Evolutionary conservation across 768 basidiomycete species (phyloP).

Genomic region (Rhodotorula kratochvilovae): DNA sequence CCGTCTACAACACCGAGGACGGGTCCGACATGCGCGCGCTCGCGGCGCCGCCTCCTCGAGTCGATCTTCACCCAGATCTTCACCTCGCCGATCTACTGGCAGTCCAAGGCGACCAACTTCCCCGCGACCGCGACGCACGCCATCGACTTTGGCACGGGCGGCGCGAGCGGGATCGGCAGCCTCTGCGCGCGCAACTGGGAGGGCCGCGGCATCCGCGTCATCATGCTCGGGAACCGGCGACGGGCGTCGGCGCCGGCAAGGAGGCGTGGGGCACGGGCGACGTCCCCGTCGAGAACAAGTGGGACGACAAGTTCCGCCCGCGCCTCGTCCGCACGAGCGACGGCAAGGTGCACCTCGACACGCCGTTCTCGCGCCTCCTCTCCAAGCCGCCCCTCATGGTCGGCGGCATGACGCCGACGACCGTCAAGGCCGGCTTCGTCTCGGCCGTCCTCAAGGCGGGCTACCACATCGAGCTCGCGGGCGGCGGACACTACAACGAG

Average conservation of each 20-base stretch:
- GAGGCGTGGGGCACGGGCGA: conserved; percentile 60
- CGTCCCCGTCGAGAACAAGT: conserved; percentile 77
- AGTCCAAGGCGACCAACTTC: conserved; percentile 74
- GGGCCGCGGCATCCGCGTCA: conserved; percentile 83
- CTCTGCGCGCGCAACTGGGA: conserved; percentile 85
- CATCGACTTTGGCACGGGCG: conserved; percentile 94
- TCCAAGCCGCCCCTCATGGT: conserved; percentile 99
- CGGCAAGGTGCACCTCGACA: conserved; percentile 86
- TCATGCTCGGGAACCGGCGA: conserved; percentile 85
- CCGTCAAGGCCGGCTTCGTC: conserved; percentile 92
- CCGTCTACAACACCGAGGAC: conserved; percentile 88
- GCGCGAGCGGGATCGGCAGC: conserved; percentile 84
- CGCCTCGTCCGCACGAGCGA: conserved; percentile 85
- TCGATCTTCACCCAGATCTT: conserved; percentile 93
- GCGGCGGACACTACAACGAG: conserved; percentile 94
- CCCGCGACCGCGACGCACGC: conserved; percentile 87
- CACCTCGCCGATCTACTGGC: conserved; percentile 85
- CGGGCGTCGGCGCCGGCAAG: conserved; percentile 68
- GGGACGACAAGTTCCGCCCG: conserved; percentile 84
- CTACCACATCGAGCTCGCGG: conserved; percentile 93
- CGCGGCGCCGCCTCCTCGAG: conserved; percentile 67
- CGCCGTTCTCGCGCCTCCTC: conserved; percentile 89
- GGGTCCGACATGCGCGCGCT: conserved; percentile 76
- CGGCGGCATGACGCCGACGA: conserved; percentile 97
- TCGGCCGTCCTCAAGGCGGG: conserved; percentile 87